phyloP scores from a whole-genome alignment of 2,329 filamentous ascomycete genomes.

The Venturia oleaginea region DNA sequence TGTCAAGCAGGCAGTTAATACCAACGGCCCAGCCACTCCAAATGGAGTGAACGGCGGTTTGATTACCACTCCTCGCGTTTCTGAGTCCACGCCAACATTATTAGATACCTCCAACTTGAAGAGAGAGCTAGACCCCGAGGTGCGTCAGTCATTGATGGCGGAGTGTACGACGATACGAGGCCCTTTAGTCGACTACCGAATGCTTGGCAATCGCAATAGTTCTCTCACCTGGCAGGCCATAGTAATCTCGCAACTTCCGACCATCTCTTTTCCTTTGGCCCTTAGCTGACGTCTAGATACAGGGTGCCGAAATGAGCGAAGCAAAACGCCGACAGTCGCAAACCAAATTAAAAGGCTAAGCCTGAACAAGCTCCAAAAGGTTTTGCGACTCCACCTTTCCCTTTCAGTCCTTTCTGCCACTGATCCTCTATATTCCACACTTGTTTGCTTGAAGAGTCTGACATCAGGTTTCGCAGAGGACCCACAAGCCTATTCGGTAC shows the following conservation, averaged over 20 bases:
- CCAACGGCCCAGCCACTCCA: constrained; percentile 5
- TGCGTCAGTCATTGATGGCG: constrained; percentile 9
- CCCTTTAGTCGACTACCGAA: constrained; percentile 9
- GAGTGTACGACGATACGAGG: constrained; percentile 8
- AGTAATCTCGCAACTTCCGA: constrained; percentile 5
- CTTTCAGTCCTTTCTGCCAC: background rate
- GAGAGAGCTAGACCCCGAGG: constrained; percentile 8
- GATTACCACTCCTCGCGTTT: background rate
- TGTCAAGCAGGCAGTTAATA: background rate
- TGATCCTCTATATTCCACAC: background rate
- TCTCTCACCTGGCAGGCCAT: constrained; percentile 9
- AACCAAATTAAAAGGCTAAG: background rate
- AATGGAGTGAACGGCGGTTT: background rate
- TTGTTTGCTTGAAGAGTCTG: constrained; percentile 1
- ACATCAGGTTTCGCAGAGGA: background rate
- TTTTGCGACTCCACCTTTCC: background rate
- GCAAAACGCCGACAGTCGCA: constrained; percentile 5
- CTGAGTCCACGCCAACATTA: background rate
- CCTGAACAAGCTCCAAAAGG: background rate
- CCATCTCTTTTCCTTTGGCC: background rate
- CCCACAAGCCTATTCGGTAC: background rate
- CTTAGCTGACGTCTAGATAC: background rate
- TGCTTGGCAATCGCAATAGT: constrained; percentile 4
- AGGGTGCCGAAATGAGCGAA: constrained; percentile 9
- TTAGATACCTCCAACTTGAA: constrained; percentile 6